Evolutionary conservation across 140 eudicot species (phyloP), one percentile per base, ranked within the genome.

Genomic region (Ambrosia hybrid): DNA sequence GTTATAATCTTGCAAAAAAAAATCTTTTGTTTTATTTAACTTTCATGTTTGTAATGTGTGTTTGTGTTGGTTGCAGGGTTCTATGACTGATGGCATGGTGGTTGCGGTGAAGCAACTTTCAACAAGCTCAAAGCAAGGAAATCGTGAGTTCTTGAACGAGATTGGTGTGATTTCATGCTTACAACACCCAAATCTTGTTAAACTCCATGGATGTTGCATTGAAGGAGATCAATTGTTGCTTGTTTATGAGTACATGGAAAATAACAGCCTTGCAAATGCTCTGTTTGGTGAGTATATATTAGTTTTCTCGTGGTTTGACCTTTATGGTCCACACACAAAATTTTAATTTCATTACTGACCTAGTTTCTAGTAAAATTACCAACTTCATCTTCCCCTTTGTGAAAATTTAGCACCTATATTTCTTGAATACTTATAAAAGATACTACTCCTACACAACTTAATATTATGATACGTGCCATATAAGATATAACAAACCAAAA

Each of bases 101-200:
- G 79, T 92, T 12, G 98, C 98, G 12, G 96, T 92, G 65, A 89
- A 92, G 80, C 98, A 89, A 48, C 91, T 91, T 59, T 89, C 97
- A 3, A 77, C 96, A 48, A 80, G 74, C 43, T 91, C 97, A 9
- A 85, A 78, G 74, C 98, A 92, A 65, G 98, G 98, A 72, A 89
- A 87, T 73, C 92, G 98, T 9, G 96, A 92, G 80, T 92, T 92
- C 67, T 57, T 92, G 76, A 92, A 92, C 38, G 98, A 92, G 78
- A 86, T 92, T 58, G 96, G 95, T 56, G 89, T 89, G 87, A 92
- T 92, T 72, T 92, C 98, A n/a, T 85, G 95, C 63, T 72, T 92
- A 58, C 92, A 92, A 61, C 98, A 92, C 76, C 95, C 92, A 9
- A 92, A 92, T 78, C 98, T 92, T 65, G 98, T 92, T 65, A 92